Conservation (phyloP, 345 rosid genomes). For the Pistacia integerrima region DNA sequence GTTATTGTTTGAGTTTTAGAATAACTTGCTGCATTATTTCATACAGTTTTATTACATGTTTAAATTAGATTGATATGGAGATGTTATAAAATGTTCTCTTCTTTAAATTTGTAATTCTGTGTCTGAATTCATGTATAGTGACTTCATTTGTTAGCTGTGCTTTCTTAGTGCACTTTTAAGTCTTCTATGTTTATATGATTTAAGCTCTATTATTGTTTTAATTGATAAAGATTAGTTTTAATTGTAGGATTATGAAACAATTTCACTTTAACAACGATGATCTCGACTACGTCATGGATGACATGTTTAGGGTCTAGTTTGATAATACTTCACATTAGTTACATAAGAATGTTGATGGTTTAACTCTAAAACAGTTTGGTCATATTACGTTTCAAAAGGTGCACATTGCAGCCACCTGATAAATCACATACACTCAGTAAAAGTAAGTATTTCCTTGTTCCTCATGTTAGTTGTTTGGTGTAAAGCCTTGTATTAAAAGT, state of each 20-base stretch:
- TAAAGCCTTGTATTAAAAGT: neutral
- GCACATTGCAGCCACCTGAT: constrained; percentile 8
- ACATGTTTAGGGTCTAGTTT: constrained; percentile 16
- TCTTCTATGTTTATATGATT: no score
- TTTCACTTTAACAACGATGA: constrained; percentile 47
- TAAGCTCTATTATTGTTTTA: no score
- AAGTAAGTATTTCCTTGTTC: neutral
- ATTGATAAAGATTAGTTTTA: neutral
- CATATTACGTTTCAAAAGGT: constrained; percentile 1
- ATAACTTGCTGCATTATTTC: no score
- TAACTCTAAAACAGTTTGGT: neutral
- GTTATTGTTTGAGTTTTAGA: no score
- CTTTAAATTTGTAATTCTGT: neutral
- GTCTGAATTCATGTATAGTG: neutral
- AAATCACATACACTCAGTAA: constrained; percentile 3
- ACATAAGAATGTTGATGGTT: constrained; percentile 12
- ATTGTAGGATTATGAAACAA: constrained; percentile 50
- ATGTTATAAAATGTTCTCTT: neutral
- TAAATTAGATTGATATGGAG: no score
- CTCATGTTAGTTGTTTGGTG: neutral
- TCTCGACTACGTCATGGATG: constrained; percentile 48
- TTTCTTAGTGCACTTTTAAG: no score
- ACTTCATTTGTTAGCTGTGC: no score
- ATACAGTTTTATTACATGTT: no score
- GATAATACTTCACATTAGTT: constrained; percentile 2